A percentile compares a stretch with the other conserved stretches of the same genome.
These are phyloP conservation scores for Nemania abortiva DNA, from an alignment of 2,329 filamentous ascomycete species.

Conservation along the genomic window DNA sequence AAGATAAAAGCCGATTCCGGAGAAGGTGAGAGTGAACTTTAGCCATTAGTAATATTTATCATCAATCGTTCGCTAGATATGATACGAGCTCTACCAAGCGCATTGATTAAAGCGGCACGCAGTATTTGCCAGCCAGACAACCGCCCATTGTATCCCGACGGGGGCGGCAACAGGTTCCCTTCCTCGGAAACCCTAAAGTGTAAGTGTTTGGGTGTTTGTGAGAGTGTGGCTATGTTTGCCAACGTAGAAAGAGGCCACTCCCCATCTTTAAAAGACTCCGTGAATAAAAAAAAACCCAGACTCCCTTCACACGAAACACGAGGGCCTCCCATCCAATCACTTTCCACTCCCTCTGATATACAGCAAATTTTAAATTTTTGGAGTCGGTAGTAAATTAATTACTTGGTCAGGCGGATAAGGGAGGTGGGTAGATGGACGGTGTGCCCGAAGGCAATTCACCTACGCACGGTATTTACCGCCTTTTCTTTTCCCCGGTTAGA, in stretches of 20 bases:
- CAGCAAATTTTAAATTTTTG: background rate
- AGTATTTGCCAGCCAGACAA: conserved; percentile 1
- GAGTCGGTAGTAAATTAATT: background rate
- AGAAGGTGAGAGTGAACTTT: conserved; percentile 4
- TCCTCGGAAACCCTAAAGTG: background rate
- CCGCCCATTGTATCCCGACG: background rate
- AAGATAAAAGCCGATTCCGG: background rate
- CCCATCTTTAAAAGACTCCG: conserved; percentile 19
- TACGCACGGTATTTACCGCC: background rate
- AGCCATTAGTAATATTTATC: conserved; percentile 28
- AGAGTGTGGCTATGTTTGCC: background rate
- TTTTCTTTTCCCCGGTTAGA: background rate
- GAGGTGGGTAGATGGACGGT: background rate
- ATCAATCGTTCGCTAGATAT: conserved; percentile 22
- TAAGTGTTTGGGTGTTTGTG: too few species aligned
- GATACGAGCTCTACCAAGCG: conserved; percentile 2
- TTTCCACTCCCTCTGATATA: background rate
- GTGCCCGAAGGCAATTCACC: background rate
- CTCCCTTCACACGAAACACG: background rate
- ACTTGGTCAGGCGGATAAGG: background rate
- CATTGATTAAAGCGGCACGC: conserved; percentile 11
- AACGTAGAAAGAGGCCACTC: conserved; percentile 5
- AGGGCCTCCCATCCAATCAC: background rate
- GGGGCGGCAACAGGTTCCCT: background rate
- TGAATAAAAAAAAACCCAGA: conserved; percentile 1